Base-by-base conservation (phyloP, 805 yeast genomes). In the Metschnikowia cerradonensis region DNA sequence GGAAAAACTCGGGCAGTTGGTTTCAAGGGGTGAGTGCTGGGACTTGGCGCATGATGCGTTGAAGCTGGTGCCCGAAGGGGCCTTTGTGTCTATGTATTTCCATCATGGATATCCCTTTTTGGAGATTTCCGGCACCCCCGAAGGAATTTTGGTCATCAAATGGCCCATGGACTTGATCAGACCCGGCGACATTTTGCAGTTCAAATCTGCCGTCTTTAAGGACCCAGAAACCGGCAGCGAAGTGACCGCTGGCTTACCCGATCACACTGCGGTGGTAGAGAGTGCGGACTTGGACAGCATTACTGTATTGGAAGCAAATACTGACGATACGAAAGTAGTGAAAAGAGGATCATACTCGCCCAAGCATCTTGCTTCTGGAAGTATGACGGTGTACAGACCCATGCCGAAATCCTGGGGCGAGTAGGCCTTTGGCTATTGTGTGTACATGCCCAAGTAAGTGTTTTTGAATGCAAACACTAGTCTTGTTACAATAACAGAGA, bases 11-110 rank as follows among this genome's bases (percentile, higher is more conserved):
- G 83, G 83, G 6, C 67, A 71, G 44, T 62, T 64, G 45, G 82
- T 81, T 10, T 83, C 82, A 2, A 62, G 73, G 37, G 86, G 86
- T 6, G 84, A 81, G 56, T 80, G 86, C 56, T 81, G 84, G 84
- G 81, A 81, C 33, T 70, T 81, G 51, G 85, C 84, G 0, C 76
- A 71, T 47, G 79, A 78, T 45, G 83, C 84, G 0, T 64, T 81
- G 39, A 61, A 67, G 45, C 75, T 77, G 52, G 81, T 81, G 0
- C 80, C 84, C 59, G 84, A 84, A 0, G 77, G 73, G 30, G 84
- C 85, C 0, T 79, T 80, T 62, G 76, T 79, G 2, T 75, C 81
- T 14, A 65, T 71, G 14, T 78, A 78, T 15, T 58, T 62, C 13
- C 69, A 63, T 20, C 84, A 81, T 56, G 85, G 85, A 1, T 72